These are phyloP conservation scores for Bremia lactucae DNA, from an alignment of 352 stramenopile species.

Conservation along the genomic window DNA sequence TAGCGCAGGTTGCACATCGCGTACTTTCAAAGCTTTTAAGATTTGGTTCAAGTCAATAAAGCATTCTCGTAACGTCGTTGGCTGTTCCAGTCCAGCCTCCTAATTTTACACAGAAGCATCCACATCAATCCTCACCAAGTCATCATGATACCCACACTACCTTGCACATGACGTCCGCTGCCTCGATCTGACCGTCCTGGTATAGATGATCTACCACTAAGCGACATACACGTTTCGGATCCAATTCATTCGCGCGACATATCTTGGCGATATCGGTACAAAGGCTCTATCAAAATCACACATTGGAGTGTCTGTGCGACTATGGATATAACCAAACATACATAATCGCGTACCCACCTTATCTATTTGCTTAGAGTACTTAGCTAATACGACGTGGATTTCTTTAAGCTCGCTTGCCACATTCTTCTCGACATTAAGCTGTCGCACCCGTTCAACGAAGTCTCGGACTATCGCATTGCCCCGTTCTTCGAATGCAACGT, in stretches of 20 bases:
- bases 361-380: slow-evolving; percentile 74
- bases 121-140: background rate
- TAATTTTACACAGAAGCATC: slow-evolving; percentile 14
- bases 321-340: background rate
- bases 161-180: slow-evolving; percentile 57
- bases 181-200: slow-evolving; percentile 65
- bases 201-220: slow-evolving; percentile 73
- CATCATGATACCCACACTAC: slow-evolving; percentile 12
- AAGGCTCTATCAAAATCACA: slow-evolving; percentile 28
- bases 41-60: slow-evolving; percentile 64
- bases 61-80: slow-evolving; percentile 39
- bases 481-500: slow-evolving; percentile 28
- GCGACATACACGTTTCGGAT: slow-evolving; percentile 52
- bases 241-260: slow-evolving; percentile 44
- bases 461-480: slow-evolving; percentile 59
- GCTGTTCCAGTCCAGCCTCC: slow-evolving; percentile 49
- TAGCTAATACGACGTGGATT: slow-evolving; percentile 61
- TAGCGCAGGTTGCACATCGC: slow-evolving; percentile 51
- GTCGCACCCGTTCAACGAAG: slow-evolving; percentile 50
- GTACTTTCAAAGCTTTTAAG: slow-evolving; percentile 49
- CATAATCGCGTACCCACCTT: slow-evolving; percentile 30
- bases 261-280: slow-evolving; percentile 59
- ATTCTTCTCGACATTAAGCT: slow-evolving; percentile 66
- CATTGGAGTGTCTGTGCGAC: background rate
- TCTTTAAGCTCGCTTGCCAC: slow-evolving; percentile 53